These are phyloP conservation scores for Eimeria nieschulzi DNA, from an alignment of 169 alveolate genomes.

Conservation along the genomic window DNA sequence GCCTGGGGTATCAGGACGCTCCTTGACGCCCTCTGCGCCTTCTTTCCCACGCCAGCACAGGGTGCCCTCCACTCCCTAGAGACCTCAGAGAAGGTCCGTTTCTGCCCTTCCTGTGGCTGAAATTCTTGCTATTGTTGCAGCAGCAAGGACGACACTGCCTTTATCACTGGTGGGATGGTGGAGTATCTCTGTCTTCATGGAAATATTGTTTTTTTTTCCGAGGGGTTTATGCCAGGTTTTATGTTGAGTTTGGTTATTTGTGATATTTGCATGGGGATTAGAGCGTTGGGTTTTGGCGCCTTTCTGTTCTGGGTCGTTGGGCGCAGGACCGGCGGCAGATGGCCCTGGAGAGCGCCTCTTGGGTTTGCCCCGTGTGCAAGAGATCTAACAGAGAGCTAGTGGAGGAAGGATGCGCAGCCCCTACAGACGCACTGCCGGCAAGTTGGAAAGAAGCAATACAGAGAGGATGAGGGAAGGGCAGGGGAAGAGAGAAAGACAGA, in stretches of 20 bases:
- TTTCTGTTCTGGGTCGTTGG: not conserved
- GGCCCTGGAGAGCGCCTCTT: conserved; percentile 73
- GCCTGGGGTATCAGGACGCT: conserved; percentile 94
- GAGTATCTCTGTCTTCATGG: not conserved
- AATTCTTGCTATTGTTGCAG: not conserved
- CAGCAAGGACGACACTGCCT: not conserved
- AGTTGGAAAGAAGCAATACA: not conserved
- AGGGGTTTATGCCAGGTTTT: not conserved
- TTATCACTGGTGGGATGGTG: not conserved
- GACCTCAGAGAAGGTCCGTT: conserved; percentile 69
- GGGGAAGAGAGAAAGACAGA: not conserved
- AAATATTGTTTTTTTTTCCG: not conserved
- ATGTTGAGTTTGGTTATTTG: not conserved
- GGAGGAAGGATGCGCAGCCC: conserved; percentile 79
- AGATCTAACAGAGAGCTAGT: conserved; percentile 74
- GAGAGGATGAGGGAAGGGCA: not conserved
- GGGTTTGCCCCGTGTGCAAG: conserved; percentile 76
- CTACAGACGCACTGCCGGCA: conserved; percentile 53
- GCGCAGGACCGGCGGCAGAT: conserved; percentile 70
- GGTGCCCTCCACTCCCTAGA: conserved; percentile 78
- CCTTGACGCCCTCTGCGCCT: conserved; percentile 90
- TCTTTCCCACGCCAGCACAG: conserved; percentile 88
- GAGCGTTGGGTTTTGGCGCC: not conserved
- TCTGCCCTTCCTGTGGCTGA: not conserved
- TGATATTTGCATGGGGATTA: not conserved